These are phyloP conservation scores for Infundibulicybe gibba DNA, from an alignment of 768 basidiomycete genomes.

Conservation along the genomic window DNA sequence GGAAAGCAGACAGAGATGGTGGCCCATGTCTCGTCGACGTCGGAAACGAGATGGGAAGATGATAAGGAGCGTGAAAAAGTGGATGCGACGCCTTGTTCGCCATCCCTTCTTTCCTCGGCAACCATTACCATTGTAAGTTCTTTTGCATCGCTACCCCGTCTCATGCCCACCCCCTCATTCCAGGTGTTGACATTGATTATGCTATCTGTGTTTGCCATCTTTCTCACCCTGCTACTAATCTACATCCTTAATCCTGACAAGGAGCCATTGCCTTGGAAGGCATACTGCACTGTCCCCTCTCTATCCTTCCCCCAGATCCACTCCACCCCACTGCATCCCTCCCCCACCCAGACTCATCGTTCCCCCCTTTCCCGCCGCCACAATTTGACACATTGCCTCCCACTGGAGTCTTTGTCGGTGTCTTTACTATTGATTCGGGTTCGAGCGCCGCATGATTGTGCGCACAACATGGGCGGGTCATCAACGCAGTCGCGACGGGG, in stretches of 20 bases:
- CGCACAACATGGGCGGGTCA: slow-evolving; percentile 90
- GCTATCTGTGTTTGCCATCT: slow-evolving; percentile 76
- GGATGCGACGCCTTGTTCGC: slow-evolving; percentile 52
- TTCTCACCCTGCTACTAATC: slow-evolving; percentile 83
- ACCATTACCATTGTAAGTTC: slow-evolving; percentile 70
- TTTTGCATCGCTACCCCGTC: slow-evolving; percentile 1
- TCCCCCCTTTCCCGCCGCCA: slow-evolving; percentile 63
- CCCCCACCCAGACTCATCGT: slow-evolving; percentile 23
- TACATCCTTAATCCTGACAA: slow-evolving; percentile 96
- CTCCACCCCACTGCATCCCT: slow-evolving; percentile 34
- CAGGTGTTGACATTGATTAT: slow-evolving; percentile 72
- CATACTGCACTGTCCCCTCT: slow-evolving; percentile 77
- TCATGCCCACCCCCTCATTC: slow-evolving; percentile 2
- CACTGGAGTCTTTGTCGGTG: slow-evolving; percentile 82
- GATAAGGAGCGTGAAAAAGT: slow-evolving; percentile 50
- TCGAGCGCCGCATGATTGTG: slow-evolving; percentile 84
- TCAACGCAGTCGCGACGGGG: slow-evolving; percentile 71
- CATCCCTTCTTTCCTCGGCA: slow-evolving; percentile 79
- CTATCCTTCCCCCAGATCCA: slow-evolving; percentile 37
- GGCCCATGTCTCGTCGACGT: slow-evolving; percentile 48
- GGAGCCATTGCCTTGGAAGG: slow-evolving; percentile 89
- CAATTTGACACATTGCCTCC: slow-evolving; percentile 75
- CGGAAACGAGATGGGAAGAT: slow-evolving; percentile 46
- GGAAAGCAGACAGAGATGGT: slow-evolving; percentile 54
- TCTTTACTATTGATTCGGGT: slow-evolving; percentile 87